These are phyloP conservation scores for Opeltia flavorubescens DNA, from an alignment of 495 filamentous ascomycete genomes.

Conservation along the genomic window DNA sequence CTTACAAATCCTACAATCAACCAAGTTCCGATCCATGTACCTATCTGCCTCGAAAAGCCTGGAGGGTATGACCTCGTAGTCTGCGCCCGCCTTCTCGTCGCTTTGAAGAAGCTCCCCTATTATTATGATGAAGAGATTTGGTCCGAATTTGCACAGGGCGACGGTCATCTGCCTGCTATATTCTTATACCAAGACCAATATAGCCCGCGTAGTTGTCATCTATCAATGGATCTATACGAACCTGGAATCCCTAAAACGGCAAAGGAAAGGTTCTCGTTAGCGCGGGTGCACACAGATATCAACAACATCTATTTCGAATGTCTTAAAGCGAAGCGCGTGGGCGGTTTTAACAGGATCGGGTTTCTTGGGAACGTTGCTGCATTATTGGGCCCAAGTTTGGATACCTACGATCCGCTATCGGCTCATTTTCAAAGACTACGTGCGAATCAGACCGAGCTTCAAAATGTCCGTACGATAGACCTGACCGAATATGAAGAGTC, in stretches of 20 bases:
- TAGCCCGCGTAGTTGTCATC: neutral
- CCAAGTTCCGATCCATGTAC: neutral
- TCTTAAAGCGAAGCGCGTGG: neutral
- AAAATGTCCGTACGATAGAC: neutral
- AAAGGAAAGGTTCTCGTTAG: slow-evolving; percentile 2
- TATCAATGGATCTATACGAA: slow-evolving; percentile 3
- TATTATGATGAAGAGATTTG: slow-evolving; percentile 3
- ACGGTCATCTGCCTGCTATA: neutral
- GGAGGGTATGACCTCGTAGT: slow-evolving; percentile 2
- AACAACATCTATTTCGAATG: slow-evolving; percentile 7
- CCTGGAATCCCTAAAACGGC: slow-evolving; percentile 3
- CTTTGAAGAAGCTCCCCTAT: slow-evolving; percentile 2
- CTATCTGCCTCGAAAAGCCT: neutral
- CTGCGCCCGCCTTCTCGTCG: slow-evolving; percentile 5
- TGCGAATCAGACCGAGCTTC: neutral
- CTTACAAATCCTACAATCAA: neutral
- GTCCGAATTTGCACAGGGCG: slow-evolving; percentile 4
- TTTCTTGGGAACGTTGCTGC: slow-evolving; percentile 3
- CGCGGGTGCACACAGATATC: slow-evolving; percentile 2
- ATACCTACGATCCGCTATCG: neutral
- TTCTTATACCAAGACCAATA: slow-evolving; percentile 1
- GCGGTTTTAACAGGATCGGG: slow-evolving; percentile 4
- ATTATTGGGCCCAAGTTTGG: slow-evolving; percentile 5
- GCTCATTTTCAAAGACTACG: neutral
- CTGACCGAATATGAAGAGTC: neutral